Base-by-base conservation (phyloP, 495 filamentous ascomycete genomes). In the Hypoxylon subgilvum region DNA sequence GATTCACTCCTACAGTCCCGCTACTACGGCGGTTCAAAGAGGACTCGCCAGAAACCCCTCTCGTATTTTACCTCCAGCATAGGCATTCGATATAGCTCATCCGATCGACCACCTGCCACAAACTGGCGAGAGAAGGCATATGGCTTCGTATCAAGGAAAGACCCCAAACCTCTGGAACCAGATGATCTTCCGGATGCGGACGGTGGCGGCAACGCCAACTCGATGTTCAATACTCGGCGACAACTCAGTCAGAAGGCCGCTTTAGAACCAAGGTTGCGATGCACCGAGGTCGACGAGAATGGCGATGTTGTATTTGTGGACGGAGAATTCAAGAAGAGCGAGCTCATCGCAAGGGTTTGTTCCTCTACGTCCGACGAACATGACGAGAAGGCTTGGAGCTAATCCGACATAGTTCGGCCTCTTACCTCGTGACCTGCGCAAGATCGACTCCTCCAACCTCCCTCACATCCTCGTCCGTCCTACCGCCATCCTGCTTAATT, bases 371-470 rank as follows among this genome's bases (percentile, higher is more conserved):
- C 16, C 31, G 22, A 43, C 43, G 1, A 17, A 18, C 22, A 43
- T 50, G 17, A 10, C 35, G 1, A 32, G 4, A 43, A 61, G 43
- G 1, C 14, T 21, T n/a, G 17, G 19, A 52, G 54, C 72, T 76
- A 59, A 78, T 41, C 14, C 7, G 16, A 23, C 16, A 63, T 55
- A 97, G 92, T 97, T 97, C 69, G 94, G 94, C 30, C 85, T 98
- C 19, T 85, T 97, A 9, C 92, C 95, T 45, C 92, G 94, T 40
- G 94, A 98, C 78, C 81, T 98, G 6, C 89, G 94, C 64, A 98
- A 98, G 71, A 96, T 97, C 64, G 94, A 97, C 69, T 96, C 91
- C n/a, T 96, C 90, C 43, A 88, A 96, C 57, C 84, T 98, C n/a
- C 94, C 94, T 4, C 90, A 96, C 61, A 97, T 98, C 42, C 86